phyloP scores from a whole-genome alignment of 2,329 filamentous ascomycete species.

The Xylogone sp. region DNA sequence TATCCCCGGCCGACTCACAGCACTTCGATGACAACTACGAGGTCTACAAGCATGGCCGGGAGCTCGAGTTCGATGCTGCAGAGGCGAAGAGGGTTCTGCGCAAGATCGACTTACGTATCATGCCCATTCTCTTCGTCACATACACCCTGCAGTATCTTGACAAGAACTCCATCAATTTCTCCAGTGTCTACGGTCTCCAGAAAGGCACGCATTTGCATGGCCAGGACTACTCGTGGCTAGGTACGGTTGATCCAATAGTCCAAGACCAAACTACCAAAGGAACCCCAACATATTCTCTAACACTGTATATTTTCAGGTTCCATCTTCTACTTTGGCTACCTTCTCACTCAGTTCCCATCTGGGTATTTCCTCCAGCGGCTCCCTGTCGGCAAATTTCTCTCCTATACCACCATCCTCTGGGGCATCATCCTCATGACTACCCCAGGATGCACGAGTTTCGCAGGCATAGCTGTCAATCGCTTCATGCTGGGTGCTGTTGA shows the following conservation, averaged over 20 bases:
- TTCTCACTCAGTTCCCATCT: constrained; percentile 41
- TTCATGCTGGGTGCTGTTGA: constrained; percentile 65
- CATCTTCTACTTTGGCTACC: constrained; percentile 49
- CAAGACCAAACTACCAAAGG: constrained; percentile 1
- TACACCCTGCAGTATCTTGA: constrained; percentile 62
- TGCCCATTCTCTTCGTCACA: constrained; percentile 53
- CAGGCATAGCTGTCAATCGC: constrained; percentile 57
- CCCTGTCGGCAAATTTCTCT: constrained; percentile 45
- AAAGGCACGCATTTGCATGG: constrained; percentile 42
- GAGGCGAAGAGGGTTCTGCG: constrained; percentile 38
- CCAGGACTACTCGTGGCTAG: constrained; percentile 49
- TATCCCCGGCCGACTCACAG: constrained; percentile 13
- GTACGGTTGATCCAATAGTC: constrained; percentile 15
- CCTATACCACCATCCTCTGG: constrained; percentile 41
- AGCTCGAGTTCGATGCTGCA: constrained; percentile 18
- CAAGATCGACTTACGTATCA: constrained; percentile 52
- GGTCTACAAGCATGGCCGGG: constrained; percentile 28
- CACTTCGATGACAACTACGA: constrained; percentile 34
- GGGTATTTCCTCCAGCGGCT: constrained; percentile 43
- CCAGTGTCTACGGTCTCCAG: constrained; percentile 43
- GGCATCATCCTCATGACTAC: constrained; percentile 43
- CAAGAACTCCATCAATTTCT: constrained; percentile 51
- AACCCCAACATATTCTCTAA: not conserved
- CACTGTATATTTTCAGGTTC: constrained; percentile 35
- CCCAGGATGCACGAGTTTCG: constrained; percentile 51